A percentile compares a stretch with the other conserved stretches of the same genome.
Conservation (phyloP, 192 early-diverging fungal species). For the Anaeromyces robustus region DNA sequence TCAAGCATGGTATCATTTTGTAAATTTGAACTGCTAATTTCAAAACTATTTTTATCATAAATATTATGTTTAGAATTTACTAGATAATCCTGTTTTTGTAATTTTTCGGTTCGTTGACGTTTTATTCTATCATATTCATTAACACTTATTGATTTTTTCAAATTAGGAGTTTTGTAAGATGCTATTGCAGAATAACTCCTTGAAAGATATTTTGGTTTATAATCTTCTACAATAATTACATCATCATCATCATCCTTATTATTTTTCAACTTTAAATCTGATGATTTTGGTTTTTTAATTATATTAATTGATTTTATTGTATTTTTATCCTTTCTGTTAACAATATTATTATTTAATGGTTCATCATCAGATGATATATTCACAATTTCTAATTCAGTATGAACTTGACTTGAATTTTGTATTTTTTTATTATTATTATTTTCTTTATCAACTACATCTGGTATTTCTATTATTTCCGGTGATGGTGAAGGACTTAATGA, state of each 20-base stretch:
- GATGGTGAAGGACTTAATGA: not conserved
- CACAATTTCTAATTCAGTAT: not conserved
- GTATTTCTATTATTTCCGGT: not conserved
- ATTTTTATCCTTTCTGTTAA: too few relatives aligned
- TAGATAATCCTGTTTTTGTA: too few relatives aligned
- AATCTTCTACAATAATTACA: not conserved
- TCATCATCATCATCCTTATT: not conserved
- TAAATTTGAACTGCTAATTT: not conserved
- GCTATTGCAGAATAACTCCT: not conserved
- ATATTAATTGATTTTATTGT: too few relatives aligned
- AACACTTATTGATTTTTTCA: not conserved
- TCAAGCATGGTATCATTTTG: not conserved
- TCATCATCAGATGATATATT: not conserved
- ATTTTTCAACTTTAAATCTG: not conserved
- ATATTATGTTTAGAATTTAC: not conserved
- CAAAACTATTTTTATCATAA: not conserved
- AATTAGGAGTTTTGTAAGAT: not conserved
- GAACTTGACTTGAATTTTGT: not conserved
- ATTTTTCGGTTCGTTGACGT: not conserved
- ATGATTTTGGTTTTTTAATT: not conserved
- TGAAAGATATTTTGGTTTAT: not conserved
- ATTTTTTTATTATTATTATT: not conserved
- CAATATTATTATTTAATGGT: too few relatives aligned
- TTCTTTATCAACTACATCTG: not conserved
- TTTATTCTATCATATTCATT: not conserved